Evolutionary conservation across 257 asterid species (phyloP).

Genomic region (Solanum microdontum): DNA sequence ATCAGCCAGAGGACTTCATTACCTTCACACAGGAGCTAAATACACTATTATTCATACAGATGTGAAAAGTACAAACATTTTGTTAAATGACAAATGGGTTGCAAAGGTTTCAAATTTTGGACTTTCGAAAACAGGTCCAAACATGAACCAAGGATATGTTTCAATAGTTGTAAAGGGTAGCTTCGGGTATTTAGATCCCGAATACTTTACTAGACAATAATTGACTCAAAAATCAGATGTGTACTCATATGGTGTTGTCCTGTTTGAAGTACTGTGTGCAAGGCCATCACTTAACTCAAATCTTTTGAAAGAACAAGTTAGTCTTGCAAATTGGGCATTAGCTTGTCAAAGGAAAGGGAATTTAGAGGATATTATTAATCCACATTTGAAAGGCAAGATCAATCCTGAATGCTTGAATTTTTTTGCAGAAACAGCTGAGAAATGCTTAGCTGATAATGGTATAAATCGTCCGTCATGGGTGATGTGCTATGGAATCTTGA

Average conservation of each 20-base stretch:
- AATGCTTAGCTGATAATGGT: conserved; percentile 71
- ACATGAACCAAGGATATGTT: conserved; percentile 73
- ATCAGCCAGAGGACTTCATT: conserved; percentile 73
- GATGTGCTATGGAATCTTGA: conserved; percentile 78
- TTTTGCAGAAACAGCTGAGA: conserved; percentile 49
- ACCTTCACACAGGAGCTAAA: conserved; percentile 74
- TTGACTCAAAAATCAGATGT: conserved; percentile 77
- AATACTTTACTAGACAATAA: conserved; percentile 65
- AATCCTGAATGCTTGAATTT: conserved; percentile 42
- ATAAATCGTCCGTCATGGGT: conserved; percentile 61
- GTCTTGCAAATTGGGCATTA: conserved; percentile 63
- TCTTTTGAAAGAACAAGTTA: conserved; percentile 69
- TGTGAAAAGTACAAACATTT: conserved; percentile 77
- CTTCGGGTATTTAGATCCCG: conserved; percentile 76
- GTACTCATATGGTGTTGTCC: conserved; percentile 74
- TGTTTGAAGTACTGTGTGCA: conserved; percentile 66
- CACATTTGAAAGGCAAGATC: conserved; percentile 54
- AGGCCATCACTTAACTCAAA: conserved; percentile 59
- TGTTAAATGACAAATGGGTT: conserved; percentile 74
- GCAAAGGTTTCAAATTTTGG: conserved; percentile 90
- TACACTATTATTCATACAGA: conserved; percentile 86
- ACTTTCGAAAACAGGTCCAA: conserved; percentile 66
- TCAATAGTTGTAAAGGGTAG: conserved; percentile 80
- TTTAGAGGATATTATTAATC: conserved; percentile 49
- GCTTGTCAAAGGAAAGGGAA: conserved; percentile 48